Conservation (phyloP, 75 land plant species). For the Cupressus sempervirens region DNA sequence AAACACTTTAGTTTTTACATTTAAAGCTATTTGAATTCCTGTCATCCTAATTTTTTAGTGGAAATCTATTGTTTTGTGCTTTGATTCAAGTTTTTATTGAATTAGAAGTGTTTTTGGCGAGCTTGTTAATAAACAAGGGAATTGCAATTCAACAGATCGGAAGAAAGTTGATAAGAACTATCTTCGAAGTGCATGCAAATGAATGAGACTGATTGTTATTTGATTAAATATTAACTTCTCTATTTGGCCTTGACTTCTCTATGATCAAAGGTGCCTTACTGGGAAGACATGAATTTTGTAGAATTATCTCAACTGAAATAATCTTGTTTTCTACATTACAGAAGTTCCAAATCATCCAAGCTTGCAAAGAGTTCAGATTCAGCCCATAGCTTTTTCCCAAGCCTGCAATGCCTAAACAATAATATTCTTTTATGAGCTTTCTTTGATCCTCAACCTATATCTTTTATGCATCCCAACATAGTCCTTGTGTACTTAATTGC, state of each 20-base stretch:
- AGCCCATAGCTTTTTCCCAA: constrained; percentile 79
- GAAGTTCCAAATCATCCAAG: constrained; percentile 75
- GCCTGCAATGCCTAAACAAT: constrained; percentile 75
- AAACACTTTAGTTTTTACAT: too few species aligned
- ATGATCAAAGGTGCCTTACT: constrained; percentile 76
- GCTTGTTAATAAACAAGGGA: too few species aligned
- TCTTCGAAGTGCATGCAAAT: too few species aligned
- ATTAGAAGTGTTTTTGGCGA: too few species aligned
- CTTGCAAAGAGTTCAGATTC: constrained; percentile 58
- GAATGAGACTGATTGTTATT: too few species aligned
- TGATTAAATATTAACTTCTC: too few species aligned
- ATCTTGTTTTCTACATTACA: constrained; percentile 84
- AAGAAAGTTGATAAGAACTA: too few species aligned
- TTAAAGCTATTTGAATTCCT: too few species aligned
- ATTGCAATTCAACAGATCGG: too few species aligned
- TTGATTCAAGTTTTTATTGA: too few species aligned
- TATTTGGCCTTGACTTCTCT: constrained; percentile 40
- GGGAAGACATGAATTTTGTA: constrained; percentile 62
- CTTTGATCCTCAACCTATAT: neutral
- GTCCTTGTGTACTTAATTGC: constrained; percentile 31
- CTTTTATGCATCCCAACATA: neutral
- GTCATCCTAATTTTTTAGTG: too few species aligned
- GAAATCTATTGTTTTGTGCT: too few species aligned
- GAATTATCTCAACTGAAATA: constrained; percentile 85
- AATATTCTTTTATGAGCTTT: neutral